Evolutionary conservation across 2,329 filamentous ascomycete genomes (phyloP).

Genomic region (Arthroderma uncinatum): DNA sequence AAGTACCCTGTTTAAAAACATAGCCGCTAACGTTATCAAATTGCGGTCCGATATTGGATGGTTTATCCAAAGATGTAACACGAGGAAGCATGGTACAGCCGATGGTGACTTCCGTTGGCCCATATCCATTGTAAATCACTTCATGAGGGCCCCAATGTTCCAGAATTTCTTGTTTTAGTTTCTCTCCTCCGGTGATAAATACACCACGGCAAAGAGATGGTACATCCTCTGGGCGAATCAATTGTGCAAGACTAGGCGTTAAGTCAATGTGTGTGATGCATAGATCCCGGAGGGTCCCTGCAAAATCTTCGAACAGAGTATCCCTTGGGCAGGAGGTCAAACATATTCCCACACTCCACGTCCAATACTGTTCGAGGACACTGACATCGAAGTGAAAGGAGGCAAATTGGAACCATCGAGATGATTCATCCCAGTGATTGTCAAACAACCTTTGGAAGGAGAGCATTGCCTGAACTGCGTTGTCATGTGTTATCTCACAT

Average conservation of each 20-base stretch:
- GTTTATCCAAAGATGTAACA: constrained; percentile 63
- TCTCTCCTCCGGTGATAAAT: constrained; percentile 87
- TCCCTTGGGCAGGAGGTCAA: constrained; percentile 74
- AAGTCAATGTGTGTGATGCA: constrained; percentile 83
- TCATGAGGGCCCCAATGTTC: constrained; percentile 68
- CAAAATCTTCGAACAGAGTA: constrained; percentile 71
- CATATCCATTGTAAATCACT: constrained; percentile 87
- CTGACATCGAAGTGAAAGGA: constrained; percentile 93
- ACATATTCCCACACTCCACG: constrained; percentile 80
- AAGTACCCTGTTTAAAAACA: constrained; percentile 59
- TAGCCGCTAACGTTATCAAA: constrained; percentile 82
- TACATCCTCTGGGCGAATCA: constrained; percentile 68
- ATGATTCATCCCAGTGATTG: constrained; percentile 59
- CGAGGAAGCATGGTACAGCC: constrained; percentile 83
- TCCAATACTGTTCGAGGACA: constrained; percentile 90
- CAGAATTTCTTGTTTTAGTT: constrained; percentile 77
- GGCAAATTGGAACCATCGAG: constrained; percentile 84
- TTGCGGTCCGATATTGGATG: constrained; percentile 76
- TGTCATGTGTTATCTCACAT: constrained; percentile 79
- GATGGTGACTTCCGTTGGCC: constrained; percentile 86
- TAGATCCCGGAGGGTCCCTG: constrained; percentile 58
- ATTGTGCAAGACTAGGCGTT: constrained; percentile 72
- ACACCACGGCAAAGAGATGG: constrained; percentile 70
- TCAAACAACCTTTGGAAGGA: constrained; percentile 70
- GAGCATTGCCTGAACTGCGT: constrained; percentile 79